Evolutionary conservation across 345 rosid species (phyloP).

Genomic region (Populus ilicifolia): DNA sequence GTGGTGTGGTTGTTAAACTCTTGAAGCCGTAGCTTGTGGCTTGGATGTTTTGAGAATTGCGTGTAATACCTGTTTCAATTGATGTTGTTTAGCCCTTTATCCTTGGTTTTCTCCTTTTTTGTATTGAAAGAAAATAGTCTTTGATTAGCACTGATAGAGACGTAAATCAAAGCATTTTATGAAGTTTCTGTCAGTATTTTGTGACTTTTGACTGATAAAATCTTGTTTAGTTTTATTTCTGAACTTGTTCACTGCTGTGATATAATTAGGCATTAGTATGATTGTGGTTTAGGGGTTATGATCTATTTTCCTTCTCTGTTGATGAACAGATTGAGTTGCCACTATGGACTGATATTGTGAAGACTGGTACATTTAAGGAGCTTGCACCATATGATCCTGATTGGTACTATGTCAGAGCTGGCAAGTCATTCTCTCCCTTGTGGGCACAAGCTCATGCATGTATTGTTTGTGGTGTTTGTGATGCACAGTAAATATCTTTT

Average conservation of each 20-base stretch:
- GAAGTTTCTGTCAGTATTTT: background rate
- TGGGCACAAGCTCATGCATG: background rate
- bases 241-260: background rate
- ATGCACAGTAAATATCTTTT: no score
- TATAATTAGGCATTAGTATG: background rate
- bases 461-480: background rate
- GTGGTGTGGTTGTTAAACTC: no score
- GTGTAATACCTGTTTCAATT: background rate
- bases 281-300: background rate
- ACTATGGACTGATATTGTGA: conserved; percentile 34
- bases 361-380: conserved; percentile 32
- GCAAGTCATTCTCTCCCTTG: background rate
- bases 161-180: no score
- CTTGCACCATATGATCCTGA: conserved; percentile 39
- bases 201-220: background rate
- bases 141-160: no score
- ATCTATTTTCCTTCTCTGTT: no score
- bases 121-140: no score
- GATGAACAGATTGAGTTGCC: conserved; percentile 72
- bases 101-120: no score
- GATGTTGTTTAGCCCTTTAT: background rate
- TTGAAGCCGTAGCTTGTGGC: no score
- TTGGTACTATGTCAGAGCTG: conserved; percentile 65
- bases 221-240: background rate
- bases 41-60: background rate